A percentile compares a stretch with the other conserved stretches of the same genome.
Evolutionary conservation across 345 rosid species (phyloP).

Genomic region (Nasturtium officinale): DNA sequence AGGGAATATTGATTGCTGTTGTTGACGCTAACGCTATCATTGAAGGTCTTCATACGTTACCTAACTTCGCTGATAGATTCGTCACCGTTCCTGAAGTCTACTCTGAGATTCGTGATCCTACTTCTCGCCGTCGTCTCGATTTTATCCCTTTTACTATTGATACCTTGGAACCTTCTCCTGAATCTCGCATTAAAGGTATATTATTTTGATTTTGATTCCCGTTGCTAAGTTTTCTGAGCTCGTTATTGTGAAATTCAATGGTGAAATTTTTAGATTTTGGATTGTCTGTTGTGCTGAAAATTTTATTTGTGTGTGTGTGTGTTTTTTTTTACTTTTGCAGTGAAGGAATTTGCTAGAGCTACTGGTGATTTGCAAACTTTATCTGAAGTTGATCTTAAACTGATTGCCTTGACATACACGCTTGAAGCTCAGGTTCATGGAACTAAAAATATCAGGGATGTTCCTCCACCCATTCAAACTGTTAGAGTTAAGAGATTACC

Average conservation of each 20-base stretch:
- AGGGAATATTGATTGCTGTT: constrained; percentile 76
- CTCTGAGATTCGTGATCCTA: constrained; percentile 84
- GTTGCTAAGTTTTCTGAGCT: neutral
- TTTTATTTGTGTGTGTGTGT: no score
- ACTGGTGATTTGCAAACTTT: constrained; percentile 93
- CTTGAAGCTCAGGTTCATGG: constrained; percentile 89
- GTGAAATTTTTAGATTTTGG: neutral
- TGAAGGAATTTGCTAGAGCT: constrained; percentile 76
- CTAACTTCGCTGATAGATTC: constrained; percentile 64
- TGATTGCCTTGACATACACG: constrained; percentile 81
- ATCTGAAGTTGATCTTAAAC: constrained; percentile 81
- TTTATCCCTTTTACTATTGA: constrained; percentile 74
- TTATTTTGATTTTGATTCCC: neutral
- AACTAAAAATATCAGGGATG: constrained; percentile 65
- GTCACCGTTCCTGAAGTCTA: constrained; percentile 85
- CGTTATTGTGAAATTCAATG: neutral
- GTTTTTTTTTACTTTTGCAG: no score
- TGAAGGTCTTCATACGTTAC: constrained; percentile 63
- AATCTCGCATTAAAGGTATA: constrained; percentile 74
- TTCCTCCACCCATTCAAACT: constrained; percentile 76
- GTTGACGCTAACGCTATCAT: constrained; percentile 92
- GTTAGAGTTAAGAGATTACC: constrained; percentile 80
- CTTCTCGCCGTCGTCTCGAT: constrained; percentile 80
- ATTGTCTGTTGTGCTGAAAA: neutral
- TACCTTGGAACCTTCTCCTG: constrained; percentile 84